Evolutionary conservation across 192 early-diverging fungal genomes (phyloP), one percentile per base, ranked within the genome.

Genomic region (Umbelopsis isabellina): DNA sequence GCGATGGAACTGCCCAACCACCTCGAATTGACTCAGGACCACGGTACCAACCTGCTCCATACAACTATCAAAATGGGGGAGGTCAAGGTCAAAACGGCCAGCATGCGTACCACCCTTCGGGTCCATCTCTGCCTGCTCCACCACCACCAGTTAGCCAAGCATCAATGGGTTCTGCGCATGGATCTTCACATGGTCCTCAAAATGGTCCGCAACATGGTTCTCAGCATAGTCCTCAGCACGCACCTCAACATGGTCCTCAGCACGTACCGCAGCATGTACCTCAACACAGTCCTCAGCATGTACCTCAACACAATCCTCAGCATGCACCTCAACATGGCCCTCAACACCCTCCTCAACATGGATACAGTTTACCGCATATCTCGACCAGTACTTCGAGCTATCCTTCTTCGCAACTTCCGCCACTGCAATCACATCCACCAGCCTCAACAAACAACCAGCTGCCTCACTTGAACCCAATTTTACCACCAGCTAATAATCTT

Each of bases 341-440:
- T 18, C 49, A 21, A 50, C 49, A 22, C 23, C 23, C 23, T 12
- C 23, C 7, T 13, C 1, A 23, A 30, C 52, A 55, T 55, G 55
- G 55, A 4, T 61, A 61, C 18, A 16, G 33, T 10, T 35, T 61
- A 16, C 55, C 55, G 16, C 27, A 18, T 16, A 30, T 30, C 16
- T 30, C 55, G 18, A 35, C 33, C 27, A 61, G 55, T 18, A 25
- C 12, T 15, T 30, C 55, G 11, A 25, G 27, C 37, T 41, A 41
- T 35, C 37, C 33, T 25, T 35, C 55, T 7, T 27, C 55, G 7
- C 55, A 61, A 15, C 55, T 61, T 33, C 55, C 55, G 33, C 55
- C 55, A 33, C 55, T 61, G 11, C 55, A 61, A 61, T 33, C 55
- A 16, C 55, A 30, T 16, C 55, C 55, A 61, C 55, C 55, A 5